These are phyloP conservation scores for Phytophthora pseudosyringae DNA, from an alignment of 352 stramenopile species.

Conservation along the genomic window DNA sequence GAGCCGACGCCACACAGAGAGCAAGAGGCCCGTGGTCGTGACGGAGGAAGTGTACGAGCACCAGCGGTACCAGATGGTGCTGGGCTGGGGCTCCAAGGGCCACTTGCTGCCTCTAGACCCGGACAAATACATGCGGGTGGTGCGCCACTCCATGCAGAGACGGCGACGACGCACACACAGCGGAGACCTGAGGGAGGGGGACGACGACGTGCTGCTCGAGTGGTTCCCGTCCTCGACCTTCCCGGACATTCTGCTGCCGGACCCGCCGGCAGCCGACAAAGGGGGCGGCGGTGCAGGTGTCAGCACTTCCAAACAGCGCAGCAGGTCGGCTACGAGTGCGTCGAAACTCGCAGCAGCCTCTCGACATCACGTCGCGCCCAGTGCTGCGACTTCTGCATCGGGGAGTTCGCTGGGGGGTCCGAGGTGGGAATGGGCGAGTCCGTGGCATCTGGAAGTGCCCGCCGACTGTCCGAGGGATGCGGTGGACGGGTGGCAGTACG, in stretches of 20 bases:
- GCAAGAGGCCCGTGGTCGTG: constrained; percentile 29
- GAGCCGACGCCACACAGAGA: constrained; percentile 3
- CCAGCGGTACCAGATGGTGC: constrained; percentile 72
- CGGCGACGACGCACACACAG: constrained; percentile 9
- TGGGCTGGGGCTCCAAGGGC: constrained; percentile 80
- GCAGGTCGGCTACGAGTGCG: constrained; percentile 26
- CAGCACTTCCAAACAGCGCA: constrained; percentile 28
- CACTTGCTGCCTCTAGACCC: constrained; percentile 77
- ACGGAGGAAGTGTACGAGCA: constrained; percentile 74
- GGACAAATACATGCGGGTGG: constrained; percentile 64
- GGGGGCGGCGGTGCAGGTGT: too few species aligned
- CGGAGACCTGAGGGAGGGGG: constrained; percentile 2
- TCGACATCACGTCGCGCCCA: constrained; percentile 1
- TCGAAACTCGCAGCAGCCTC: neutral
- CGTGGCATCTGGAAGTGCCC: constrained; percentile 65
- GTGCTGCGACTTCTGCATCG: constrained; percentile 7
- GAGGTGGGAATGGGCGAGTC: constrained; percentile 76
- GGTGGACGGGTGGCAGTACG: constrained; percentile 70
- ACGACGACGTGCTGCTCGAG: constrained; percentile 38
- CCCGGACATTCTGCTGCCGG: constrained; percentile 58
- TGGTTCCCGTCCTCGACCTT: constrained; percentile 56
- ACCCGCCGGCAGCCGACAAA: constrained; percentile 7
- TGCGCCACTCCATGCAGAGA: constrained; percentile 25
- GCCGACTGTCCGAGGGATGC: constrained; percentile 27
- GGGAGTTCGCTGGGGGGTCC: constrained; percentile 7